Conservation (phyloP, 169 alveolate species). For the Plasmodium inui region DNA sequence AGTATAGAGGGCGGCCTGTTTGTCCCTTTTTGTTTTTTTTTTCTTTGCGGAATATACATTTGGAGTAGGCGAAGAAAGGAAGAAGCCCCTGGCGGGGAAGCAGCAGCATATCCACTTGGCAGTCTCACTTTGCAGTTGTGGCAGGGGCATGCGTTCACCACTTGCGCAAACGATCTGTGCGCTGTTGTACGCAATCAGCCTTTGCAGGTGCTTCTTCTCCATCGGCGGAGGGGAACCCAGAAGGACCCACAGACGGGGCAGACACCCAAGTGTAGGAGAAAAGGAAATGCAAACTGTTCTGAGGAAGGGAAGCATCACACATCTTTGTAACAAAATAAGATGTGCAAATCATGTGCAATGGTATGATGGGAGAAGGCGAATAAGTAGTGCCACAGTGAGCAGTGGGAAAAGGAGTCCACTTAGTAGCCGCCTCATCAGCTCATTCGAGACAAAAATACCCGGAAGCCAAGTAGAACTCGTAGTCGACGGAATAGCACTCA, state of each 20-base stretch:
- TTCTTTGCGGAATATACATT: neutral
- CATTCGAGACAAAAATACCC: slow-evolving; percentile 1
- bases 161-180: neutral
- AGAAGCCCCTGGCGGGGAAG: neutral
- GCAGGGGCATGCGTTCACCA: neutral
- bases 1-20: neutral
- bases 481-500: slow-evolving; percentile 41
- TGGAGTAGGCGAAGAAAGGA: neutral
- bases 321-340: neutral
- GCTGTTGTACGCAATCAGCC: neutral
- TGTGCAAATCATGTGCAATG: neutral
- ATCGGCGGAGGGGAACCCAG: neutral
- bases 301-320: neutral
- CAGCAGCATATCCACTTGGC: neutral
- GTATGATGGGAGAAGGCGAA: neutral
- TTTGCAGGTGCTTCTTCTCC: neutral
- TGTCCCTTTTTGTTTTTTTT: neutral
- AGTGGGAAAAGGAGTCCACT: neutral
- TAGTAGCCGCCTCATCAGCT: neutral
- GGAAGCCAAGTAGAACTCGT: slow-evolving; percentile 8
- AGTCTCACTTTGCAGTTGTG: neutral
- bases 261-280: neutral
- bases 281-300: neutral
- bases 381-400: neutral
- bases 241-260: neutral